A percentile compares a stretch with the other conserved stretches of the same genome.
These are phyloP conservation scores for Toxicodendron radicans DNA, from an alignment of 345 rosid genomes.

Conservation along the genomic window DNA sequence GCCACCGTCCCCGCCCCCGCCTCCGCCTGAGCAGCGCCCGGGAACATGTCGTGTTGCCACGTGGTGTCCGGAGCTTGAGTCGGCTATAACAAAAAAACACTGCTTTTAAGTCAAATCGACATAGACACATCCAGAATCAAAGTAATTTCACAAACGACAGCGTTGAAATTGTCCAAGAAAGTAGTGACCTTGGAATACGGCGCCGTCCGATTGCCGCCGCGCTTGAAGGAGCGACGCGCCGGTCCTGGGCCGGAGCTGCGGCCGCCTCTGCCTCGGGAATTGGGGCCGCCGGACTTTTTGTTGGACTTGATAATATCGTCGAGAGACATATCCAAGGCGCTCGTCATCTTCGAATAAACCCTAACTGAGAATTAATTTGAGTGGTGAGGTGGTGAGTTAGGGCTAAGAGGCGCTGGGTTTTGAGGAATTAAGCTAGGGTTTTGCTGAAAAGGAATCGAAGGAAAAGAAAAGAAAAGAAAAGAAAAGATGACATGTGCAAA, in stretches of 20 bases:
- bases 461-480: too few species aligned
- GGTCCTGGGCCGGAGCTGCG: slow-evolving; percentile 45
- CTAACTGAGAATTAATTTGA: not conserved
- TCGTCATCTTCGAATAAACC: slow-evolving; percentile 45
- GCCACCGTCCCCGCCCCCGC: slow-evolving; percentile 16
- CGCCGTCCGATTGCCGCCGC: slow-evolving; percentile 39
- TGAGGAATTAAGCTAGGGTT: slow-evolving; percentile 1
- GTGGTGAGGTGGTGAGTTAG: slow-evolving; percentile 8
- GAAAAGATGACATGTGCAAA: too few species aligned
- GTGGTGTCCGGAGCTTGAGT: slow-evolving; percentile 46
- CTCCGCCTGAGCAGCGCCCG: slow-evolving; percentile 33
- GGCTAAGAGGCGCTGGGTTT: slow-evolving; percentile 17
- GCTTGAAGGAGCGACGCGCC: slow-evolving; percentile 46
- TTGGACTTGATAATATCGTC: slow-evolving; percentile 65
- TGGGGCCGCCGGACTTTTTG: slow-evolving; percentile 39
- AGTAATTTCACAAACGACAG: slow-evolving; percentile 5
- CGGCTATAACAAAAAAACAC: slow-evolving; percentile 32
- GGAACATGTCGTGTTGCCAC: slow-evolving; percentile 63
- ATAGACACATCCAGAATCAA: slow-evolving; percentile 5
- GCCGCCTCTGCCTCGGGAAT: slow-evolving; percentile 33
- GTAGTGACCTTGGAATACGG: slow-evolving; percentile 54
- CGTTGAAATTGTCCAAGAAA: slow-evolving; percentile 5
- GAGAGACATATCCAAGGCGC: slow-evolving; percentile 64
- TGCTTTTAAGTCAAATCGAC: slow-evolving; percentile 5
- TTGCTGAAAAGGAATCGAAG: not conserved